Base-by-base conservation (phyloP, 179 eudicot species). In the Corrigiola litoralis region DNA sequence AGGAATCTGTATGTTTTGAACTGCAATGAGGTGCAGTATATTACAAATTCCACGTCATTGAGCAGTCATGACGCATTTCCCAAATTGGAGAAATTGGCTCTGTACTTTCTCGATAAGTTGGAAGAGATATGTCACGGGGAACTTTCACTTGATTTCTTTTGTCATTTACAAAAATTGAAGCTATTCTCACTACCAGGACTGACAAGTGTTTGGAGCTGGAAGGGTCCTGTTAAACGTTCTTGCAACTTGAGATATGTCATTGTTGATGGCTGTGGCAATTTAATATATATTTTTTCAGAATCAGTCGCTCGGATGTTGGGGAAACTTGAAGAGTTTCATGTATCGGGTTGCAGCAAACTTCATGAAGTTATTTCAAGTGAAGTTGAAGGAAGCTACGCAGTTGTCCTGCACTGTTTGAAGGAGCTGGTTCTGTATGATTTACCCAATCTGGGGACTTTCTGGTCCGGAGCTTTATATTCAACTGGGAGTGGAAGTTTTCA, bases 21-120 rank as follows among this genome's bases (percentile, higher is more conserved):
- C 47, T 68, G 72, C 36, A 27, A 27, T 47, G 50, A 58, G 33
- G 10, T 68, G 47, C 58, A 68, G 24, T 59, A 37, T 42, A 44
- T 61, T 25, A 20, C 8, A 58, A 29, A 21, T 58, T 16, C 5
- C 45, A 4, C 45, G 9, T n/a, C 45, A 2, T 40, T 40, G 45
- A 4, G 14, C 14, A 40, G 45, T 12, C 1, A n/a, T 11, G 2
- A 11, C 14, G 9, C 45, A 2, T 37, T 58, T 9, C 48, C 63
- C 18, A 6, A 23, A 10, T 37, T 58, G 47, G 48, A 58, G 42
- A 38, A 5, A 24, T 45, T 58, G 3, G 11, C 32, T 37, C 63
- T 58, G 18, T 42, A 58, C 47, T 27, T 20, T 58, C 28, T 58
- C 21, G 31, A 11, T 29, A 23, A 45, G 14, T 10, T 58, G 63